Conservation (phyloP, 805 yeast species). For the Priceomyces melissophilus region DNA sequence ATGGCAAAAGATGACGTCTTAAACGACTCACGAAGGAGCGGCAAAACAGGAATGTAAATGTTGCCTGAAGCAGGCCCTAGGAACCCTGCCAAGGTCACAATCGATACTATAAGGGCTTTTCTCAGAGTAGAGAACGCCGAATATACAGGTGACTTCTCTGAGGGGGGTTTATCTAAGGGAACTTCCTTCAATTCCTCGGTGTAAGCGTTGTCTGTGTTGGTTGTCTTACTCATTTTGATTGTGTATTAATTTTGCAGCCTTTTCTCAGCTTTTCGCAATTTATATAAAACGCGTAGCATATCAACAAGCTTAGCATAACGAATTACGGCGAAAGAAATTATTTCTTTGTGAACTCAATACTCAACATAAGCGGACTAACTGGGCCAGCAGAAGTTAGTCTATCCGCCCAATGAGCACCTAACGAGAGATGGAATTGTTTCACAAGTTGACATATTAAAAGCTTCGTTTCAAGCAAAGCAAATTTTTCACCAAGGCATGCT, state of each 20-base stretch:
- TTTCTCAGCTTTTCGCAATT: too few relatives aligned
- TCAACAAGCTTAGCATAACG: too few relatives aligned
- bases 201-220: too few relatives aligned
- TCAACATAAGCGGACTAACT: conserved; percentile 43
- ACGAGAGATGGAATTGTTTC: conserved; percentile 27
- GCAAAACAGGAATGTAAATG: conserved; percentile 54
- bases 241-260: too few relatives aligned
- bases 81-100: conserved; percentile 49
- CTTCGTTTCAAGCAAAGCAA: conserved; percentile 48
- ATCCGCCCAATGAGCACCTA: conserved; percentile 46
- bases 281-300: too few relatives aligned
- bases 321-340: too few relatives aligned
- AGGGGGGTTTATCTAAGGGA: neutral
- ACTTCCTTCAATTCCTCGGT: too few relatives aligned
- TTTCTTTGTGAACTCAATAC: conserved; percentile 15
- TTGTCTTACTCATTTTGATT: too few relatives aligned
- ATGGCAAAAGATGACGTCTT: conserved; percentile 39
- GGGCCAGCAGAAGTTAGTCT: conserved; percentile 59
- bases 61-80: conserved; percentile 58
- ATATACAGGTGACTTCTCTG: conserved; percentile 12
- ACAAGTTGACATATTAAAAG: conserved; percentile 36
- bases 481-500: conserved; percentile 59
- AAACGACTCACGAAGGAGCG: conserved; percentile 40
- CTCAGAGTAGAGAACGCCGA: conserved; percentile 33
- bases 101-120: conserved; percentile 26